A percentile compares a stretch with the other conserved stretches of the same genome.
Evolutionary conservation across 2,329 filamentous ascomycete species (phyloP).

Genomic region (Hymenoscyphus linearis): DNA sequence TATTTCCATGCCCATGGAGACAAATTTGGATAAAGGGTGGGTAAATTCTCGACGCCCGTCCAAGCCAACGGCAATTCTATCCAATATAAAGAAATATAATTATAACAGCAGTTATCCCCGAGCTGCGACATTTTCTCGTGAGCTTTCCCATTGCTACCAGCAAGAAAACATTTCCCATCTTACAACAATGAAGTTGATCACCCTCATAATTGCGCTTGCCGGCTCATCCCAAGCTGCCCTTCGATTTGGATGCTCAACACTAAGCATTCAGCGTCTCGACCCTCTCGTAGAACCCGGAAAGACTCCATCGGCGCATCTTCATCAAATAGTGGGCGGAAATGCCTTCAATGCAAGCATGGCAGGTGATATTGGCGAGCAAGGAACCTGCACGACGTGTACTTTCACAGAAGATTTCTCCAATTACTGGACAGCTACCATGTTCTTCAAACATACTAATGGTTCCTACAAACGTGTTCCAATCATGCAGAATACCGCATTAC

Average conservation of each 20-base stretch:
- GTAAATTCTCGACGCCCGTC: background rate
- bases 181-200: slow-evolving; percentile 9
- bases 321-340: slow-evolving; percentile 25
- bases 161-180: background rate
- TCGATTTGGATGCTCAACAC: slow-evolving; percentile 14
- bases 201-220: slow-evolving; percentile 3
- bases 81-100: background rate
- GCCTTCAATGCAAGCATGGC: slow-evolving; percentile 38
- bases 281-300: slow-evolving; percentile 15
- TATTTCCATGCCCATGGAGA: background rate
- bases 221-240: slow-evolving; percentile 10
- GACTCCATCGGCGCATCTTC: slow-evolving; percentile 13
- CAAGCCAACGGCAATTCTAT: background rate
- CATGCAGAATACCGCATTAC: slow-evolving; percentile 25
- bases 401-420: slow-evolving; percentile 34
- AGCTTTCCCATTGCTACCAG: background rate
- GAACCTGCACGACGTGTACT: slow-evolving; percentile 30
- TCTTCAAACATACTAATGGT: slow-evolving; percentile 28
- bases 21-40: background rate
- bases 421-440: slow-evolving; percentile 32
- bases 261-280: slow-evolving; percentile 15
- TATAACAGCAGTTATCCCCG: background rate
- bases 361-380: slow-evolving; percentile 20
- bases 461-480: slow-evolving; percentile 28
- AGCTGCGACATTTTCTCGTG: background rate